phyloP scores from a whole-genome alignment of 1,284 basidiomycete species.

The Wolfiporia cocos region DNA sequence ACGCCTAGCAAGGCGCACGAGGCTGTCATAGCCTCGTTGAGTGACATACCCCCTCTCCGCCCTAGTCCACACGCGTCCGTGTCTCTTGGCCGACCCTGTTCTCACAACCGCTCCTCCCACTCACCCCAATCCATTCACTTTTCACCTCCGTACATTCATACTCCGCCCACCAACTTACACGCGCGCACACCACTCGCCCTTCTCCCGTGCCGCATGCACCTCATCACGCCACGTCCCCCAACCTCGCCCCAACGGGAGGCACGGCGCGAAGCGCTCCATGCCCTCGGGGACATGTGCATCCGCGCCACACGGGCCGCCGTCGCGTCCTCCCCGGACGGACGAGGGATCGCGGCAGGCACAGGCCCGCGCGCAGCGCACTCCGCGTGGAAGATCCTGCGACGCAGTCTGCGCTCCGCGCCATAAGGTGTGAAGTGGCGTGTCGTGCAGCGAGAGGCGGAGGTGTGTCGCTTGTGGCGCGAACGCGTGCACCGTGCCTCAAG shows the following conservation, averaged over 20 bases:
- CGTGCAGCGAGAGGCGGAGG: constrained; percentile 24
- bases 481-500: constrained; percentile 15
- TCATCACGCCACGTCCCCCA: constrained; percentile 22
- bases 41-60: too few relatives aligned
- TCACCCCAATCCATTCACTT: constrained; percentile 19
- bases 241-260: constrained; percentile 25
- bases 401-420: constrained; percentile 17
- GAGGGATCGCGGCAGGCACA: constrained; percentile 13
- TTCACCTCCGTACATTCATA: constrained; percentile 19
- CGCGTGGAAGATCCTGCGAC: constrained; percentile 19
- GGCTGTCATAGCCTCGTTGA: too few relatives aligned
- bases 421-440: too few relatives aligned
- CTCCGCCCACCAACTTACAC: constrained; percentile 9
- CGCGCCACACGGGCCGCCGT: constrained; percentile 15
- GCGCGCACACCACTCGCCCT: constrained; percentile 15
- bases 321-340: too few relatives aligned
- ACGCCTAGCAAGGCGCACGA: too few relatives aligned
- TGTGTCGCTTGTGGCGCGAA: constrained; percentile 20
- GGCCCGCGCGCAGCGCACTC: constrained; percentile 20
- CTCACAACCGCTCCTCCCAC: constrained; percentile 8
- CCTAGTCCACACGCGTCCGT: too few relatives aligned
- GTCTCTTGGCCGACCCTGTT: too few relatives aligned
- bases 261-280: constrained; percentile 17
- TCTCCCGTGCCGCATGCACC: constrained; percentile 20
- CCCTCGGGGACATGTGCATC: constrained; percentile 16